phyloP scores from a whole-genome alignment of 2,329 filamentous ascomycete genomes.

The Penicillium janthinellum region DNA sequence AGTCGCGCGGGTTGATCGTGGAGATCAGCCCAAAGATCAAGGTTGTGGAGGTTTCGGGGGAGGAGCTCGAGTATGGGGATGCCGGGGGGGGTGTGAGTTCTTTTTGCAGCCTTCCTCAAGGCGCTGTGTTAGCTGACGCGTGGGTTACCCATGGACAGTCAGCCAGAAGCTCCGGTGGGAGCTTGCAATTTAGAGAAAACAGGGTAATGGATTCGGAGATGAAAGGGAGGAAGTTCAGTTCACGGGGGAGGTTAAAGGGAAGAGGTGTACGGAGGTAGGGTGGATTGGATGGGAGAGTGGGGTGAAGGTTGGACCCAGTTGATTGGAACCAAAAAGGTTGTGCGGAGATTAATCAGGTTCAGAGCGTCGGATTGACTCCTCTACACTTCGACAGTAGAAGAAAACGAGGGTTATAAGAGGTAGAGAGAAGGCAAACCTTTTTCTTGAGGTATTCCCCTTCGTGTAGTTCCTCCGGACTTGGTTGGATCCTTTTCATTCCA shows the following conservation, averaged over 20 bases:
- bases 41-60: neutral
- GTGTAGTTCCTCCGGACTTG: too few relatives aligned
- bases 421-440: neutral
- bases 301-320: constrained; percentile 19
- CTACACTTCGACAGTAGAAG: too few relatives aligned
- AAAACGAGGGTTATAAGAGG: neutral
- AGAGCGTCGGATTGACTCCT: neutral
- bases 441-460: neutral
- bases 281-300: constrained; percentile 16
- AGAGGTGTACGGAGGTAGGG: neutral
- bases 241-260: neutral
- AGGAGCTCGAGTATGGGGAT: neutral
- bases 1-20: neutral
- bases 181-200: constrained; percentile 14
- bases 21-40: neutral
- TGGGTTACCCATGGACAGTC: constrained; percentile 15
- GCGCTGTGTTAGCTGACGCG: constrained; percentile 10
- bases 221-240: constrained; percentile 1
- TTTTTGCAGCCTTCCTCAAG: neutral
- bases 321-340: constrained; percentile 25
- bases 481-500: too few relatives aligned
- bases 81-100: neutral
- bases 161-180: constrained; percentile 9
- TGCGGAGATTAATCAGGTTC: constrained; percentile 26
- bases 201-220: constrained; percentile 2